Evolutionary conservation across 2,329 filamentous ascomycete genomes (phyloP).

Genomic region (Beauveria brongniartii): DNA sequence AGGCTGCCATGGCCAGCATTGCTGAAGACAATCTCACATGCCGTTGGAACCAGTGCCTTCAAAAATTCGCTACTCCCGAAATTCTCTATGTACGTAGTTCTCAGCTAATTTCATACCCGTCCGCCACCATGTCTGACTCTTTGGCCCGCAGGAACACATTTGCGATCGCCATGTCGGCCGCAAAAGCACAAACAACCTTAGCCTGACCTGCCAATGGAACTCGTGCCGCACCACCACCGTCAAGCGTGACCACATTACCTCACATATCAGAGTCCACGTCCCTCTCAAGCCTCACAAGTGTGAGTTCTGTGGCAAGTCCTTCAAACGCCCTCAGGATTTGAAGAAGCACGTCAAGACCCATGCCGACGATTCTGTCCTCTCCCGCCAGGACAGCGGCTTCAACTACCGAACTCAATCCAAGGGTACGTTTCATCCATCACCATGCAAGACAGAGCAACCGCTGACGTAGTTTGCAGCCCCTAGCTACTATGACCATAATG

Average conservation of each 20-base stretch:
- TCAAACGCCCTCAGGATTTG: constrained; percentile 96
- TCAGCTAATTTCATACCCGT: neutral
- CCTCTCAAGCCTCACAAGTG: constrained; percentile 98
- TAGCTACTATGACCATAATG: constrained; percentile 57
- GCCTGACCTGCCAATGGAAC: constrained; percentile 95
- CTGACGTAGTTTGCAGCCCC: constrained; percentile 23
- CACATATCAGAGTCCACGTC: constrained; percentile 97
- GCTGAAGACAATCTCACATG: constrained; percentile 49
- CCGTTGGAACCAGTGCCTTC: constrained; percentile 51
- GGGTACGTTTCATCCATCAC: constrained; percentile 26
- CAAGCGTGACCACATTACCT: constrained; percentile 98
- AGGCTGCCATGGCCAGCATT: constrained; percentile 31
- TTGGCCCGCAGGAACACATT: constrained; percentile 70
- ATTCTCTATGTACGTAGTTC: constrained; percentile 46
- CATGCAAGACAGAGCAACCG: neutral
- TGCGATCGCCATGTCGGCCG: constrained; percentile 97
- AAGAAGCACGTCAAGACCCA: constrained; percentile 99
- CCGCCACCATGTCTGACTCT: constrained; percentile 1
- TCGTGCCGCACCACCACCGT: constrained; percentile 93
- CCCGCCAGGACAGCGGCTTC: constrained; percentile 46
- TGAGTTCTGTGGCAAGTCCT: constrained; percentile 96
- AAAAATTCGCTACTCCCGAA: constrained; percentile 51
- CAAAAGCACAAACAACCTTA: constrained; percentile 98
- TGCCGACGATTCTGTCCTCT: constrained; percentile 81
- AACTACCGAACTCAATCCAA: constrained; percentile 49